Conservation (phyloP, 352 stramenopile species). For the Blastocystis sp. region DNA sequence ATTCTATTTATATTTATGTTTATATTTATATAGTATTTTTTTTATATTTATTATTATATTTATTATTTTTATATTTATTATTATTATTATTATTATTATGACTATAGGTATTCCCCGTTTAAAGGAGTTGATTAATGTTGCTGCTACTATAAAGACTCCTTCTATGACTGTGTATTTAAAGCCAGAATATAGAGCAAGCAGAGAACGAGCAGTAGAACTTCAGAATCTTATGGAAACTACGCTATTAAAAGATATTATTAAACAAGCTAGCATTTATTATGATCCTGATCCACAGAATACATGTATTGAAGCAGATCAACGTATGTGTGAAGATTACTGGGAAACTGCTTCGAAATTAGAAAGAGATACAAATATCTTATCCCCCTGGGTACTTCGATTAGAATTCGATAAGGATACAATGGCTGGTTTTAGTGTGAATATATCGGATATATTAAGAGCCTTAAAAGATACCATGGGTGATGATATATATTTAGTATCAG, state of each 20-base stretch:
- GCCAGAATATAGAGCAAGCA: constrained; percentile 45
- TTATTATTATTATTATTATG: no score
- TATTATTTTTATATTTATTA: no score
- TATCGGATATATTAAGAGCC: no score
- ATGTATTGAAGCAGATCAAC: constrained; percentile 78
- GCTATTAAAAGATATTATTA: constrained; percentile 77
- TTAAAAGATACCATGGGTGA: no score
- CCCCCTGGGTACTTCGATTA: constrained; percentile 90
- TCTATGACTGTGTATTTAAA: constrained; percentile 65
- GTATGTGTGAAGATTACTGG: constrained; percentile 90
- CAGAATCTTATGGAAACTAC: constrained; percentile 77
- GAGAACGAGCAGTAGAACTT: constrained; percentile 50
- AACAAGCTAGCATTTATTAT: constrained; percentile 91
- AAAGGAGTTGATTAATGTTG: constrained; percentile 98
- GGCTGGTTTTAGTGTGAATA: no score
- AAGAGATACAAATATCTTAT: constrained; percentile 47
- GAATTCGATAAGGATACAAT: constrained; percentile 87
- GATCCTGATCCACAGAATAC: constrained; percentile 88
- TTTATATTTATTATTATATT: no score
- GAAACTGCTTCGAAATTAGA: constrained; percentile 70
- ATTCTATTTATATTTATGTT: no score
- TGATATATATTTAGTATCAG: no score
- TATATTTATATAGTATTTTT: no score
- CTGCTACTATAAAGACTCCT: constrained; percentile 85
- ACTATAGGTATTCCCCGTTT: constrained; percentile 91